Evolutionary conservation across 345 rosid species (phyloP), one percentile per base, ranked within the genome.

Genomic region (Camelina sativa): DNA sequence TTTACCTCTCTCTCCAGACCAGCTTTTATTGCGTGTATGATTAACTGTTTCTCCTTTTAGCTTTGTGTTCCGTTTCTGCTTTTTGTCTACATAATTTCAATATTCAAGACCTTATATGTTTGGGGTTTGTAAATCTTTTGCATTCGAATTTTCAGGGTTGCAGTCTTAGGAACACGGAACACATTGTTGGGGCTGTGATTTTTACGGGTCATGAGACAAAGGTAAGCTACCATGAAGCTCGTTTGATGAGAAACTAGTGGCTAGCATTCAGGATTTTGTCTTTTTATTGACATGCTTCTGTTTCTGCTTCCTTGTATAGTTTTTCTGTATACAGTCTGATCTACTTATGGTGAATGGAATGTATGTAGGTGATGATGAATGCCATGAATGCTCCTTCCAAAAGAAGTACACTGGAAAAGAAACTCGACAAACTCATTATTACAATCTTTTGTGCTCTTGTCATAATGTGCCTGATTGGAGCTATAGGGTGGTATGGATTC

Each of bases 331-430:
- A 50, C 20, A 41, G 16, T 20, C 28, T 32, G 74, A 50, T 62
- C 51, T 65, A 65, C 38, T 41, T 73, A 43, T 77, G 77, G 43
- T 75, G 63, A 63, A 68, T 57, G 69, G 71, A 53, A 72, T 57
- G 13, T 70, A 58, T 81, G 76, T 80, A 92, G 99, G 98, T 95
- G 59, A 95, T 95, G 97, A 95, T 95, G 99, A 95, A 95, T 83
- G 86, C 99, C 54, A 90, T 92, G 99, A 92, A 95, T 69, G 96
- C 94, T 80, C 99, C 99, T 73, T 95, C 98, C 63, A 95, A 95
- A 82, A 87, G 99, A 84, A 95, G 99, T 80, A 95, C 99, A 44
- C 79, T 95, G 68, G 99, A 95, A 82, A 90, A 96, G 87, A 95
- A 92, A 81, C 98, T 95, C 38, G 99, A 92, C 85, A 90, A 89